phyloP scores from a whole-genome alignment of 2,329 filamentous ascomycete genomes.

The Coleophoma cylindrospora region DNA sequence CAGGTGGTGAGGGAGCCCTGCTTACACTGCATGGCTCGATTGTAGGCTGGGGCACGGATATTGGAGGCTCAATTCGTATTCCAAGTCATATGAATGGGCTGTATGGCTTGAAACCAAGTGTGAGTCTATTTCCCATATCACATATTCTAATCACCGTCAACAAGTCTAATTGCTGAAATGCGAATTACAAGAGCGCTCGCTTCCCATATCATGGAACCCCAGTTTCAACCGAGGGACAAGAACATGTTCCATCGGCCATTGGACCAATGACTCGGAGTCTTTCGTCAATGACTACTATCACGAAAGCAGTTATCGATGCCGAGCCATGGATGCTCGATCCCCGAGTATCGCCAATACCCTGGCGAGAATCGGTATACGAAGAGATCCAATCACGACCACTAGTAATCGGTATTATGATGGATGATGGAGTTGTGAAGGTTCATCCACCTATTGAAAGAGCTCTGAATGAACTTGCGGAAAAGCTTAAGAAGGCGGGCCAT shows the following conservation, averaged over 20 bases:
- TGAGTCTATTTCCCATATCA: conserved; percentile 15
- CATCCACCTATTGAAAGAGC: conserved; percentile 48
- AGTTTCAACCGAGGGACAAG: conserved; percentile 58
- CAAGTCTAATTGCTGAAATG: no score
- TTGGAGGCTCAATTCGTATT: conserved; percentile 45
- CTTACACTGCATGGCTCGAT: conserved; percentile 35
- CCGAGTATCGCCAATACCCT: conserved; percentile 45
- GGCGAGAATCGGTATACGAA: conserved; percentile 41
- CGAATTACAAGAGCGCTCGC: conserved; percentile 40
- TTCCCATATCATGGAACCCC: conserved; percentile 53
- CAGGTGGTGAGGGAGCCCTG: conserved; percentile 37
- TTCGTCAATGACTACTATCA: conserved; percentile 42
- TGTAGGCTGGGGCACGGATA: conserved; percentile 45
- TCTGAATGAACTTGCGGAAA: conserved; percentile 30
- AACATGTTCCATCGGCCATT: conserved; percentile 58
- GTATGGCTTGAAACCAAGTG: conserved; percentile 43
- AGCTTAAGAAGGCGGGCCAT: conserved; percentile 43
- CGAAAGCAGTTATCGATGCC: conserved; percentile 38
- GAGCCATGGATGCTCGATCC: conserved; percentile 51
- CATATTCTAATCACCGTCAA: no score
- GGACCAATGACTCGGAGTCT: conserved; percentile 52
- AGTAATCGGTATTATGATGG: conserved; percentile 42
- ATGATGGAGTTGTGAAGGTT: conserved; percentile 48
- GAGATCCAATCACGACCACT: conserved; percentile 36
- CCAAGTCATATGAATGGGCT: conserved; percentile 41